These are phyloP conservation scores for Mimosa bimucronata DNA, from an alignment of 306 rosid genomes.

Conservation along the genomic window DNA sequence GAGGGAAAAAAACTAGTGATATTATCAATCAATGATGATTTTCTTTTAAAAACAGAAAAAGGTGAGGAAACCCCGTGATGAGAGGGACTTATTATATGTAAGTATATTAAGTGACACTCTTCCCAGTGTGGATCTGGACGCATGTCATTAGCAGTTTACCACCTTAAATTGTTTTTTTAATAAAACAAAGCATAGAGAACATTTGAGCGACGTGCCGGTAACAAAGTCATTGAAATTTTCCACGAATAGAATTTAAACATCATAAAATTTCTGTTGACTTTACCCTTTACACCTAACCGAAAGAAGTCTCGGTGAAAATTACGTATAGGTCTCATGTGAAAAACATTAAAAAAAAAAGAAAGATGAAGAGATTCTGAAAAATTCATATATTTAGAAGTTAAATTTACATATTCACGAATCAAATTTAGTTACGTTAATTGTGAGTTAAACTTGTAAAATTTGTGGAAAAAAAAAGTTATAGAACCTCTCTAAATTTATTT, in stretches of 20 bases:
- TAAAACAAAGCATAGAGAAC: background rate
- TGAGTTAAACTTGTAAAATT: background rate
- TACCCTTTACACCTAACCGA: background rate
- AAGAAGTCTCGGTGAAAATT: background rate
- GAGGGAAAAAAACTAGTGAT: slow-evolving; percentile 2
- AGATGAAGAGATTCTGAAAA: too few species aligned
- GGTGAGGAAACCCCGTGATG: background rate
- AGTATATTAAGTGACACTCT: background rate
- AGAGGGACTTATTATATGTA: background rate
- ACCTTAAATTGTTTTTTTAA: background rate
- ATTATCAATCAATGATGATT: background rate
- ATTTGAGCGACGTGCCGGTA: background rate
- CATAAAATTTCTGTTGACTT: background rate
- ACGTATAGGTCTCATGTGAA: too few species aligned
- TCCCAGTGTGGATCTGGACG: background rate
- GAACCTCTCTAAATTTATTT: background rate
- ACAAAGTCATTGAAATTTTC: background rate
- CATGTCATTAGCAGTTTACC: background rate
- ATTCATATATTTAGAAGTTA: too few species aligned
- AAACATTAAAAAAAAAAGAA: too few species aligned
- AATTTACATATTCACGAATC: too few species aligned
- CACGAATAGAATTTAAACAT: background rate
- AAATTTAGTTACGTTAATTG: too few species aligned
- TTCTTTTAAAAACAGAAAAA: background rate
- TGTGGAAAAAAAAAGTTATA: too few species aligned